phyloP scores from a whole-genome alignment of 2,329 filamentous ascomycete species.

The Colletotrichum liaoningense region DNA sequence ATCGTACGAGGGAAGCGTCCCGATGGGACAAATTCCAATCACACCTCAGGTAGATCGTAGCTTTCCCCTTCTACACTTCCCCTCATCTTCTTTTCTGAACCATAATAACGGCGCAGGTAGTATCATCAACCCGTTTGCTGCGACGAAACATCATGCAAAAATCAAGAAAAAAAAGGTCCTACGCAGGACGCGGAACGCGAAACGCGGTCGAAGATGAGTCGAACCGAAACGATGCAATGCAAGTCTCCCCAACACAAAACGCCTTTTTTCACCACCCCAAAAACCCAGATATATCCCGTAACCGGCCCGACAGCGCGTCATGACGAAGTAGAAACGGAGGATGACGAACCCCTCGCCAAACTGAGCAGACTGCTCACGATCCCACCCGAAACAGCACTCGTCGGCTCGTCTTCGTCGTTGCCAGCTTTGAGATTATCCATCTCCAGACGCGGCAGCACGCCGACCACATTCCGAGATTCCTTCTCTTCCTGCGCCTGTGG shows the following conservation, averaged over 20 bases:
- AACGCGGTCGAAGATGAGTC: neutral
- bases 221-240: neutral
- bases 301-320: neutral
- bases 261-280: neutral
- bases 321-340: conserved; percentile 25
- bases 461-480: neutral
- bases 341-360: conserved; percentile 47
- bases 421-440: conserved; percentile 19
- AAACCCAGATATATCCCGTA: neutral
- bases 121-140: neutral
- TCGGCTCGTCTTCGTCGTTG: conserved; percentile 48
- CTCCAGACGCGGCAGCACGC: conserved; percentile 33
- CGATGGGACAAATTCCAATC: no score
- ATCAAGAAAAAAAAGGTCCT: neutral
- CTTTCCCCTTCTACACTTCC: no score
- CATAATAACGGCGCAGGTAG: neutral
- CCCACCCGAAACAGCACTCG: conserved; percentile 58
- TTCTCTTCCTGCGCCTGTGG: conserved; percentile 35
- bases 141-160: neutral
- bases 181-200: neutral
- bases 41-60: no score
- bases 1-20: no score
- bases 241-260: neutral
- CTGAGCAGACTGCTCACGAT: conserved; percentile 65
- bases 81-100: neutral